phyloP scores from a whole-genome alignment of 768 basidiomycete species.

The Grammothele lineata region DNA sequence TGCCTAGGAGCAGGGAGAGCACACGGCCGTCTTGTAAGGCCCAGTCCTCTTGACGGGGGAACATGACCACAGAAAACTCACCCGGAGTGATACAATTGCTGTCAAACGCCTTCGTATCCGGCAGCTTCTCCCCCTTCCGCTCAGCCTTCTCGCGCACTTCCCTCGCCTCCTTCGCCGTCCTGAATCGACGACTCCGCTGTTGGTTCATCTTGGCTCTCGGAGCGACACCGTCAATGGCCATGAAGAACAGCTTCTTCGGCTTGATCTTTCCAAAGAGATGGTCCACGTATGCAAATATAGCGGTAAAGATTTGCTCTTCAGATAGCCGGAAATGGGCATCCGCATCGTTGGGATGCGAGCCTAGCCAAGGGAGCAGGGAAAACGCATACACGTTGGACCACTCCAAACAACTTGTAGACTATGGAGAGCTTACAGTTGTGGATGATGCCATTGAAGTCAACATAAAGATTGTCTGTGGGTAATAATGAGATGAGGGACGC shows the following conservation, averaged over 20 bases:
- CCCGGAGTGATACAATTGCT: conserved; percentile 99
- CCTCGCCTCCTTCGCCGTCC: conserved; percentile 89
- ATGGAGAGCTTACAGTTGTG: conserved; percentile 69
- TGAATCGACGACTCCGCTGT: conserved; percentile 88
- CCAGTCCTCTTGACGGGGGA: neutral
- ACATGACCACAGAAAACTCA: conserved; percentile 32
- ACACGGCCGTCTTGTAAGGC: neutral
- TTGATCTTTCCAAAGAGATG: conserved; percentile 96
- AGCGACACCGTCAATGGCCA: conserved; percentile 98
- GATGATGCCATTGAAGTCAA: conserved; percentile 93
- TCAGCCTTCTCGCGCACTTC: conserved; percentile 85
- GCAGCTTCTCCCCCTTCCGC: conserved; percentile 85
- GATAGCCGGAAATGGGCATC: conserved; percentile 94
- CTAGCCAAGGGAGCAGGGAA: too few relatives aligned
- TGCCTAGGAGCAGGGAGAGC: conserved; percentile 49
- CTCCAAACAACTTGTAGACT: too few relatives aligned
- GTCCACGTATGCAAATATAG: conserved; percentile 96
- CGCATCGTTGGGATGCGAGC: conserved; percentile 96
- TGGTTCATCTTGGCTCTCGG: conserved; percentile 99
- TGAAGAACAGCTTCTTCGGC: conserved; percentile 96
- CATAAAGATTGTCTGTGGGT: conserved; percentile 75
- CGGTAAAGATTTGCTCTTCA: conserved; percentile 96
- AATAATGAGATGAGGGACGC: conserved; percentile 1
- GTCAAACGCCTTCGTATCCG: conserved; percentile 94
- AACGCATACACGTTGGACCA: too few relatives aligned